Conservation (phyloP, 768 basidiomycete genomes). For the Termitomyces heimii region DNA sequence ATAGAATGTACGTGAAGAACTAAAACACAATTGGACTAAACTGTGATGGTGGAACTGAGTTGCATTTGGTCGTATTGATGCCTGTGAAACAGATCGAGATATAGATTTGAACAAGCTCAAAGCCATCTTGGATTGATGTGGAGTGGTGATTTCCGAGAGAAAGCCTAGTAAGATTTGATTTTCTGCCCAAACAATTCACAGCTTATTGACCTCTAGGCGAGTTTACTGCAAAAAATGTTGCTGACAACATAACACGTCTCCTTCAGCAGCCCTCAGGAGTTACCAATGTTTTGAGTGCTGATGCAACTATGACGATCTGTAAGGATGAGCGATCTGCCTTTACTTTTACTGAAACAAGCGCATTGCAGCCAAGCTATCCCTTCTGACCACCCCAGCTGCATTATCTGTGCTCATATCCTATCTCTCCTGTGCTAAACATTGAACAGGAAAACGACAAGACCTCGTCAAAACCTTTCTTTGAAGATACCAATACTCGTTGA, state of each 20-base stretch:
- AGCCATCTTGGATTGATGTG: conserved; percentile 84
- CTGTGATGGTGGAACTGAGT: conserved; percentile 19
- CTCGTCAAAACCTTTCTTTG: conserved; percentile 83
- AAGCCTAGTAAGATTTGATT: conserved; percentile 60
- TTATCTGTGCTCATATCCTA: conserved; percentile 79
- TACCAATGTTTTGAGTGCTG: conserved; percentile 35
- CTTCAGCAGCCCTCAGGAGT: conserved; percentile 42
- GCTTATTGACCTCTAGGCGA: conserved; percentile 48
- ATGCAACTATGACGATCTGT: conserved; percentile 51
- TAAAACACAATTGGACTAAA: conserved; percentile 52
- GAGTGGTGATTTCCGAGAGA: conserved; percentile 84
- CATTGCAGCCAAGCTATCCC: conserved; percentile 64
- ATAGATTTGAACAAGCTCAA: conserved; percentile 84
- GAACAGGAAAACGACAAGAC: conserved; percentile 73
- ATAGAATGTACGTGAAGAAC: conserved; percentile 41
- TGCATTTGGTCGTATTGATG: conserved; percentile 24
- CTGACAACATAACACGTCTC: conserved; percentile 73
- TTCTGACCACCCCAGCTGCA: conserved; percentile 75
- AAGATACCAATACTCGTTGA: conserved; percentile 67
- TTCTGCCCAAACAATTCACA: neutral
- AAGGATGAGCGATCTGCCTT: conserved; percentile 17
- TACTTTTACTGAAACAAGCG: neutral
- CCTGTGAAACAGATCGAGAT: conserved; percentile 62
- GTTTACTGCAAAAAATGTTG: conserved; percentile 73
- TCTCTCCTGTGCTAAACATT: conserved; percentile 36